Evolutionary conservation across 208 protist species (phyloP).

Genomic region (Herpetomonas muscarum): DNA sequence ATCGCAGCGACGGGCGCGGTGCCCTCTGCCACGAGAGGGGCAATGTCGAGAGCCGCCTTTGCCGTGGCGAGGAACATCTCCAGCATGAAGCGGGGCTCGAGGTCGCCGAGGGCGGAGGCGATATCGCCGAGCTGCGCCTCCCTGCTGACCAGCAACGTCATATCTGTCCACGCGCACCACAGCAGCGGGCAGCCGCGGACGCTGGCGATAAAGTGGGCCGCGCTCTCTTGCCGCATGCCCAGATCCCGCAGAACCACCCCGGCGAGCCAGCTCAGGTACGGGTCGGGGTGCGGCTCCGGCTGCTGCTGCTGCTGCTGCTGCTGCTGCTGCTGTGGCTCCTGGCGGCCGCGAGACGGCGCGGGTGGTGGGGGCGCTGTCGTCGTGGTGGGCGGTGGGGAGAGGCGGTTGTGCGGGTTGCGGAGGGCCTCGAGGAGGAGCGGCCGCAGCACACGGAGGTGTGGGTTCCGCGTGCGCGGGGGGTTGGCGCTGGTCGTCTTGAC

Average conservation of each 20-base stretch:
- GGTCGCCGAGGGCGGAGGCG: slow-evolving; percentile 22
- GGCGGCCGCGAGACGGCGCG: background rate
- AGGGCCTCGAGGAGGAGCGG: slow-evolving; percentile 56
- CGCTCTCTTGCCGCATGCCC: slow-evolving; percentile 69
- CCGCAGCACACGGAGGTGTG: slow-evolving; percentile 63
- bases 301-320: slow-evolving; percentile 3
- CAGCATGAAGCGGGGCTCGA: slow-evolving; percentile 54
- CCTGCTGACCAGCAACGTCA: slow-evolving; percentile 52
- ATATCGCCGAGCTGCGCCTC: slow-evolving; percentile 75
- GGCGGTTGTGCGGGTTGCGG: slow-evolving; percentile 23
- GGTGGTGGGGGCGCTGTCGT: background rate
- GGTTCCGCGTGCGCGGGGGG: slow-evolving; percentile 46
- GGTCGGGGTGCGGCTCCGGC: slow-evolving; percentile 25
- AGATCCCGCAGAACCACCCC: slow-evolving; percentile 79
- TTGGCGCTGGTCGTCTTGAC: slow-evolving; percentile 35
- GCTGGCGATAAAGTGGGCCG: slow-evolving; percentile 55
- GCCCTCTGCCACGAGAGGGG: slow-evolving; percentile 30
- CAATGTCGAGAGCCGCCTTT: slow-evolving; percentile 53
- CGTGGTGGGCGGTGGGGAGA: background rate
- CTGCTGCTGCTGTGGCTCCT: background rate
- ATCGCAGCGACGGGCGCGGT: slow-evolving; percentile 13
- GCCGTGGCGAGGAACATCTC: slow-evolving; percentile 65
- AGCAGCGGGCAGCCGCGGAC: slow-evolving; percentile 64
- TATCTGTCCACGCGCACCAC: slow-evolving; percentile 82
- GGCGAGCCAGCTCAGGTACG: slow-evolving; percentile 82